Evolutionary conservation across 2,329 filamentous ascomycete species (phyloP).

Genomic region (Triangularia setosa): DNA sequence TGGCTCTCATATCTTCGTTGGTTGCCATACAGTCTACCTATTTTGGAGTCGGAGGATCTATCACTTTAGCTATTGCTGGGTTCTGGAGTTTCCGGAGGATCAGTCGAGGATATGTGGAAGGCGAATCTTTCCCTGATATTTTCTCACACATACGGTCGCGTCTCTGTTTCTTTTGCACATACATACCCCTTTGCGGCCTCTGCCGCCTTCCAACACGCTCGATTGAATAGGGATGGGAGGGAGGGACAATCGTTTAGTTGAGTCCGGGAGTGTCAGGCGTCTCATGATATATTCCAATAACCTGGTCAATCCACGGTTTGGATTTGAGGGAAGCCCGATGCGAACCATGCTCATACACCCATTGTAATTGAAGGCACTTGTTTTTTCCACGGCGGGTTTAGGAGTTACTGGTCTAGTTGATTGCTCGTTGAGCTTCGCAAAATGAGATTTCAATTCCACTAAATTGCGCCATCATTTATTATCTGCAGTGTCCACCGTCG

Average conservation of each 20-base stretch:
- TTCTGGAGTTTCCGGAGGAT: slow-evolving; percentile 13
- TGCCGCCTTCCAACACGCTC: slow-evolving; percentile 15
- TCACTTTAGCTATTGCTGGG: background rate
- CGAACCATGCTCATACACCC: background rate
- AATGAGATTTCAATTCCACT: background rate
- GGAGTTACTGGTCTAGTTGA: background rate
- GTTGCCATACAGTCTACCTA: background rate
- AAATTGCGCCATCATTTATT: background rate
- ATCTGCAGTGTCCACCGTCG: too few relatives aligned
- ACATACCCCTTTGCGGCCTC: slow-evolving; percentile 25
- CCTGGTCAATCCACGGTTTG: background rate
- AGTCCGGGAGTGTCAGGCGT: background rate
- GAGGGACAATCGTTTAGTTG: slow-evolving; percentile 3
- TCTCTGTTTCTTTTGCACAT: slow-evolving; percentile 21
- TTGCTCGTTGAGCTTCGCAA: background rate
- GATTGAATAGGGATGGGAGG: slow-evolving; percentile 2
- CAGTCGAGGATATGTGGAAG: slow-evolving; percentile 10
- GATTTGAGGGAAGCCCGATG: background rate
- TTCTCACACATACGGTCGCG: slow-evolving; percentile 11
- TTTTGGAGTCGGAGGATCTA: background rate
- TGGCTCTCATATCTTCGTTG: background rate
- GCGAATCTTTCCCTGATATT: slow-evolving; percentile 10
- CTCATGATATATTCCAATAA: background rate
- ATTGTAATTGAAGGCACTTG: background rate
- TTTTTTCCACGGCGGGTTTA: background rate